Percentiles rank a stretch among this genome's conserved stretches.
These are phyloP conservation scores for Asterochloris sp. DNA, from an alignment of 139 green algal species.

Conservation along the genomic window DNA sequence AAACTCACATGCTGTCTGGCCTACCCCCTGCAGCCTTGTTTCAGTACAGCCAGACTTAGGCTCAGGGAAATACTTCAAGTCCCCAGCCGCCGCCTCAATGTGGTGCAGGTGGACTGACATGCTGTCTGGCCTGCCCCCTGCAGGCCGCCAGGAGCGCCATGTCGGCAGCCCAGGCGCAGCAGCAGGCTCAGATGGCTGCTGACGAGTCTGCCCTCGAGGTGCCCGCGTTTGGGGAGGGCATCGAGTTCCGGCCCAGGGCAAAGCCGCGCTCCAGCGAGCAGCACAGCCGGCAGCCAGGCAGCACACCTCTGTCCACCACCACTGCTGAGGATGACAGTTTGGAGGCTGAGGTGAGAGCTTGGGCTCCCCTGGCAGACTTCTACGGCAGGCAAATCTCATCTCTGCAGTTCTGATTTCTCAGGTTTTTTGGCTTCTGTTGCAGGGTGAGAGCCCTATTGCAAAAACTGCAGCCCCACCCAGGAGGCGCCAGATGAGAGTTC, in stretches of 20 bases:
- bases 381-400: too few relatives aligned
- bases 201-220: not conserved
- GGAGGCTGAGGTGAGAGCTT: not conserved
- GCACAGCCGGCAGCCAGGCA: not conserved
- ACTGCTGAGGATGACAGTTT: not conserved
- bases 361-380: too few relatives aligned
- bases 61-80: too few relatives aligned
- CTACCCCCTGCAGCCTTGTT: constrained; percentile 15
- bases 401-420: too few relatives aligned
- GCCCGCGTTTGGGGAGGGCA: constrained; percentile 23
- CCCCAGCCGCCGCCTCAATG: too few relatives aligned
- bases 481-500: too few relatives aligned
- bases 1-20: not conserved
- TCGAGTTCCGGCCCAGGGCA: constrained; percentile 20
- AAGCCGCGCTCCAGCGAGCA: not conserved
- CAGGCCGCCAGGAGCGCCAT: constrained; percentile 3
- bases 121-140: constrained; percentile 7
- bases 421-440: too few relatives aligned
- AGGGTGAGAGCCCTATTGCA: not conserved
- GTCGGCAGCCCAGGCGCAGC: not conserved
- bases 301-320: too few relatives aligned
- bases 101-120: not conserved
- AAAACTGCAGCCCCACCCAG: not conserved
- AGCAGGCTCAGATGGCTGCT: not conserved
- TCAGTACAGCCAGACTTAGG: too few relatives aligned